Evolutionary conservation across 2,329 filamentous ascomycete genomes (phyloP).

Genomic region (Thielaviopsis musarum): DNA sequence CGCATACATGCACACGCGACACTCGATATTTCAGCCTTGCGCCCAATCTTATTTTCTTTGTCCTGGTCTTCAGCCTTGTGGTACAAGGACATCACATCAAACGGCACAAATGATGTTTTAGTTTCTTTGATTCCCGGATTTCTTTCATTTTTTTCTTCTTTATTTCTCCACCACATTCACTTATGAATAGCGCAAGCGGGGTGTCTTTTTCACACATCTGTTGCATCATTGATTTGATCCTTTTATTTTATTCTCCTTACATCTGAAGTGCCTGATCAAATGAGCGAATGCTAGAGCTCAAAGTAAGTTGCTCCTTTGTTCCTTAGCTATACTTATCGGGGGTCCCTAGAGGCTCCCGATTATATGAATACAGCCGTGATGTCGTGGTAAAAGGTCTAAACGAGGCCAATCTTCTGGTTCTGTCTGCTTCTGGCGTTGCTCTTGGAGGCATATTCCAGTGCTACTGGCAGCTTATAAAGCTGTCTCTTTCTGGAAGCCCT

Average conservation of each 20-base stretch:
- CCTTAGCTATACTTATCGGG: neutral
- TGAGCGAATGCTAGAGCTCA: neutral
- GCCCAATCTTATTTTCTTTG: neutral
- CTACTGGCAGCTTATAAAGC: neutral
- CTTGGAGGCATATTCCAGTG: neutral
- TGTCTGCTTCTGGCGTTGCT: neutral
- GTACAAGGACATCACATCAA: neutral
- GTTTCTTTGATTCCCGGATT: neutral
- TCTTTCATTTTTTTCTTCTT: neutral
- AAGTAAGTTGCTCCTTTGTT: neutral
- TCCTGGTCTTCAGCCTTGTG: neutral
- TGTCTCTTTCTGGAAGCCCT: neutral
- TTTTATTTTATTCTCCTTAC: neutral
- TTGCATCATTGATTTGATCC: neutral
- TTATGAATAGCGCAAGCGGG: neutral
- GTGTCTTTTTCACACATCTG: no score
- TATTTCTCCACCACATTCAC: neutral
- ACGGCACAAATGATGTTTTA: neutral
- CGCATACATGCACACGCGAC: neutral
- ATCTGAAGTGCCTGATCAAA: neutral
- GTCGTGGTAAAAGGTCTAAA: slow-evolving; percentile 10
- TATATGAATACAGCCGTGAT: slow-evolving; percentile 1
- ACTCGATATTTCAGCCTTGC: neutral
- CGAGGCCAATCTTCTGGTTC: slow-evolving; percentile 1
- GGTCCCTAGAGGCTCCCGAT: neutral